Percentiles rank a stretch among this genome's conserved stretches.
These are phyloP conservation scores for Wallacemonas sp. DNA, from an alignment of 208 protist genomes.

Conservation along the genomic window DNA sequence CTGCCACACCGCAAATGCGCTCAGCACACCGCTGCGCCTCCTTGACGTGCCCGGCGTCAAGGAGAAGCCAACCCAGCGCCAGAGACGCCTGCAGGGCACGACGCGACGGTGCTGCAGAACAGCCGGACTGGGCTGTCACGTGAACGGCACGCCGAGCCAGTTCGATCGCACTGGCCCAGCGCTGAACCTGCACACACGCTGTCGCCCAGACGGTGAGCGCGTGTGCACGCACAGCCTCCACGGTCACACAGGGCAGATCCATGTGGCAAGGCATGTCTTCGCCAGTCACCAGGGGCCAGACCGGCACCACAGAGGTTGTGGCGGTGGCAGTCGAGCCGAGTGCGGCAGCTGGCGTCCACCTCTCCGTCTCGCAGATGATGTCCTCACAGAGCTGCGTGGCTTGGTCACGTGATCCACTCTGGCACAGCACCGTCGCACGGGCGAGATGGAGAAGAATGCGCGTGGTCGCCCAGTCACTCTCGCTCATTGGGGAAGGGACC, in stretches of 20 bases:
- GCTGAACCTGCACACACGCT: not conserved
- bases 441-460: not conserved
- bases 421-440: not conserved
- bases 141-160: conserved; percentile 7
- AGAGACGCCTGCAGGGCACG: not conserved
- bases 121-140: no score
- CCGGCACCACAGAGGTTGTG: not conserved
- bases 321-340: not conserved
- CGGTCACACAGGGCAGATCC: not conserved
- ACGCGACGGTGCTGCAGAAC: conserved; percentile 8
- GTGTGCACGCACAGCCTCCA: not conserved
- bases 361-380: not conserved
- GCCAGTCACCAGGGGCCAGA: not conserved
- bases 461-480: no score
- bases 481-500: no score
- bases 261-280: not conserved
- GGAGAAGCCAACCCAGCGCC: conserved; percentile 4
- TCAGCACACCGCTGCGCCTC: conserved; percentile 7
- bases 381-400: not conserved
- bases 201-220: conserved; percentile 1
- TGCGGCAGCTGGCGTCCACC: not conserved
- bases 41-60: conserved; percentile 3
- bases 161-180: not conserved
- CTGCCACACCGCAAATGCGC: not conserved
- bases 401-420: not conserved